These are phyloP conservation scores for Candida sanyiensis DNA, from an alignment of 805 yeast genomes.

Conservation along the genomic window DNA sequence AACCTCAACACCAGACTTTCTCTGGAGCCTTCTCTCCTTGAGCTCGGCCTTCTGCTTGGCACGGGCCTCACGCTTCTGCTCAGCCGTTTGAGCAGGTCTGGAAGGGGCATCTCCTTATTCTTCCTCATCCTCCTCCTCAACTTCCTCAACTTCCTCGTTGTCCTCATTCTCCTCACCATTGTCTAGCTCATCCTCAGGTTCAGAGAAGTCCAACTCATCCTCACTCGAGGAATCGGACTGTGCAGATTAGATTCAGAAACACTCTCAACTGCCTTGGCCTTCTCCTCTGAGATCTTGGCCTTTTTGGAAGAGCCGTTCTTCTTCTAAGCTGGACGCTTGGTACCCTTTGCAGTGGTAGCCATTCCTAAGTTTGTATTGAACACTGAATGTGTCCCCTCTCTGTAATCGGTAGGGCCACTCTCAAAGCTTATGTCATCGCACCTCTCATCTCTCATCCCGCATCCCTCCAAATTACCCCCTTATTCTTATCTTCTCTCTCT, in stretches of 20 bases:
- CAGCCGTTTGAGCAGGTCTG: slow-evolving; percentile 26
- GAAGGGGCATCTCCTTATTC: no score
- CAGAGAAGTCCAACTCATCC: slow-evolving; percentile 28
- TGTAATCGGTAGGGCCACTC: no score
- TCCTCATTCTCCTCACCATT: slow-evolving; percentile 21
- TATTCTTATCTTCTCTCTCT: no score
- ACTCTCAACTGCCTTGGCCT: slow-evolving; percentile 11
- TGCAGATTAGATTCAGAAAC: slow-evolving; percentile 28
- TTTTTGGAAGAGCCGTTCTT: slow-evolving; percentile 13
- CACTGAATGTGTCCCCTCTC: no score
- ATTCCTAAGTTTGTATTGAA: slow-evolving; percentile 9
- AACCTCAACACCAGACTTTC: slow-evolving; percentile 84
- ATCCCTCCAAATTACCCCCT: no score
- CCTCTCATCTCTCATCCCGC: no score
- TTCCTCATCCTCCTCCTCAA: slow-evolving; percentile 26
- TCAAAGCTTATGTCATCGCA: no score
- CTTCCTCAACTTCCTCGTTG: slow-evolving; percentile 9
- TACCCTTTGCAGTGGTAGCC: slow-evolving; percentile 19
- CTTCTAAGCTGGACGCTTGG: slow-evolving; percentile 18
- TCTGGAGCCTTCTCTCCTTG: slow-evolving; percentile 77
- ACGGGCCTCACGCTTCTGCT: slow-evolving; percentile 55
- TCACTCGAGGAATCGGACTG: slow-evolving; percentile 28
- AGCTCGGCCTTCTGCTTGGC: slow-evolving; percentile 75
- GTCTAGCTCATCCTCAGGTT: slow-evolving; percentile 29
- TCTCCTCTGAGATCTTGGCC: slow-evolving; percentile 11